Percentiles rank a stretch among this genome's conserved stretches.
These are phyloP conservation scores for Coprinopsis sp. DNA, from an alignment of 768 basidiomycete genomes.

Conservation along the genomic window DNA sequence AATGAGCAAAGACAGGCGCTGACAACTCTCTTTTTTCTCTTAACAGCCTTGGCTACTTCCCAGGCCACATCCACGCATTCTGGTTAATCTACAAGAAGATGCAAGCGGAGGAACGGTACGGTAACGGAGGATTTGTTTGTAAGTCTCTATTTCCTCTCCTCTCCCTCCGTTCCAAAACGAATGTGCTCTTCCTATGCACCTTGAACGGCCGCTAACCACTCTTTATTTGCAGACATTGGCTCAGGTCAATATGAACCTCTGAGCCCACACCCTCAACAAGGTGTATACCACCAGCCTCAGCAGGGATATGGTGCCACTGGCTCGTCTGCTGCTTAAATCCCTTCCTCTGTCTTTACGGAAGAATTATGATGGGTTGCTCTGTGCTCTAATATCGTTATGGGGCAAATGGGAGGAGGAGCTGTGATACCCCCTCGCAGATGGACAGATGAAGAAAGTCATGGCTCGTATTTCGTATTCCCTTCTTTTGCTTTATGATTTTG, in stretches of 20 bases:
- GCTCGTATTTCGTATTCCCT: too few species aligned
- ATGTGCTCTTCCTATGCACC: neutral
- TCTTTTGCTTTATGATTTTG: too few species aligned
- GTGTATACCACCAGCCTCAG: too few species aligned
- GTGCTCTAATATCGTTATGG: too few species aligned
- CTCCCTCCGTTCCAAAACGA: neutral
- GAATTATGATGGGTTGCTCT: too few species aligned
- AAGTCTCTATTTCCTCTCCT: constrained; percentile 25
- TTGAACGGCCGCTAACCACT: neutral
- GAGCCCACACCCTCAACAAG: constrained; percentile 24
- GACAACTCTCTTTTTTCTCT: neutral
- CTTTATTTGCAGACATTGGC: constrained; percentile 30
- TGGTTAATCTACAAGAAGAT: constrained; percentile 91
- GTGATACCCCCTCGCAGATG: too few species aligned
- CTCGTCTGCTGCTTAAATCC: too few species aligned
- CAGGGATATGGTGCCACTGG: too few species aligned
- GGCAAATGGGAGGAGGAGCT: too few species aligned
- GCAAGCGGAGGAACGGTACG: constrained; percentile 80
- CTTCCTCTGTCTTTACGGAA: too few species aligned
- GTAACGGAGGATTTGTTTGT: constrained; percentile 74
- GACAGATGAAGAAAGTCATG: too few species aligned
- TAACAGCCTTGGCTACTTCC: constrained; percentile 79
- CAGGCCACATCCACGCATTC: constrained; percentile 74
- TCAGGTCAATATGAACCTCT: constrained; percentile 39
- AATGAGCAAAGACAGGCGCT: too few species aligned